phyloP scores from a whole-genome alignment of 2,329 filamentous ascomycete genomes.

The Colletotrichum paranaense region DNA sequence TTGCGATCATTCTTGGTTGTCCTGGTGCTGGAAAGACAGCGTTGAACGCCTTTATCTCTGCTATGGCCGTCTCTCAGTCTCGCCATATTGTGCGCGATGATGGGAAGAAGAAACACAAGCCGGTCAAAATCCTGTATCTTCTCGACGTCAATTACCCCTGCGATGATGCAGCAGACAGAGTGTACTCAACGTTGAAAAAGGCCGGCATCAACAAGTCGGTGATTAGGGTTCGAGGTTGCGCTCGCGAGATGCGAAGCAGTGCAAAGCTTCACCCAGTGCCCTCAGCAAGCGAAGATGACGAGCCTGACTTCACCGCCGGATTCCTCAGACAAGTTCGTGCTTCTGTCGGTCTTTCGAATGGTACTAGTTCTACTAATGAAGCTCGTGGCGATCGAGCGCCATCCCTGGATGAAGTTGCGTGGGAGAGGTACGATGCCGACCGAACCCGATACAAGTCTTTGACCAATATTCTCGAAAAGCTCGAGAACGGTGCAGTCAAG shows the following conservation, averaged over 20 bases:
- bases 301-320: constrained; percentile 18
- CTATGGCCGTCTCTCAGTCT: constrained; percentile 42
- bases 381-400: constrained; percentile 38
- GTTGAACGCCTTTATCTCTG: constrained; percentile 56
- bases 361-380: not conserved
- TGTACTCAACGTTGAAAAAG: constrained; percentile 49
- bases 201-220: constrained; percentile 46
- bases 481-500: constrained; percentile 37
- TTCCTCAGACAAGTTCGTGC: constrained; percentile 26
- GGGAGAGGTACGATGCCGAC: constrained; percentile 51
- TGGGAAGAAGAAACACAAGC: constrained; percentile 20
- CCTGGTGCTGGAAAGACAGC: constrained; percentile 61
- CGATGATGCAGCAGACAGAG: constrained; percentile 56
- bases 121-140: constrained; percentile 53
- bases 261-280: constrained; percentile 13
- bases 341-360: not conserved
- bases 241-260: constrained; percentile 29
- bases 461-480: constrained; percentile 47
- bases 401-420: constrained; percentile 56
- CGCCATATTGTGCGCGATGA: not conserved
- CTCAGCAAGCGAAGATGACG: constrained; percentile 32
- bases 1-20: constrained; percentile 58
- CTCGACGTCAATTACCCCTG: constrained; percentile 61
- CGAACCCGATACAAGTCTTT: constrained; percentile 47
- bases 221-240: constrained; percentile 30